Conservation (phyloP, 2,329 filamentous ascomycete species). For the Hypoxylon sp. region DNA sequence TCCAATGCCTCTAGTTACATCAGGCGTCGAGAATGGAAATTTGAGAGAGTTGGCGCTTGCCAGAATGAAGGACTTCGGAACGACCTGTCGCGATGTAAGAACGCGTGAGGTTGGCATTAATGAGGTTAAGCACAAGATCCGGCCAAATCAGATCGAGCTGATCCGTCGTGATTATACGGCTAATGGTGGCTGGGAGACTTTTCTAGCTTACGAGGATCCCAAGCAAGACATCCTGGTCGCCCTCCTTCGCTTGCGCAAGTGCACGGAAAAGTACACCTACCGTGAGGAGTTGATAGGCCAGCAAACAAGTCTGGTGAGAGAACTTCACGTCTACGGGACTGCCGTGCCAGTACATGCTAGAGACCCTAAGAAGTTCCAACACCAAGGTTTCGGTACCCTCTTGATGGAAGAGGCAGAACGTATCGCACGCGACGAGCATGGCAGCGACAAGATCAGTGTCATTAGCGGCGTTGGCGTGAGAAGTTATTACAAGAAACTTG, state of each 20-base stretch:
- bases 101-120: conserved; percentile 98
- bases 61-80: conserved; percentile 99
- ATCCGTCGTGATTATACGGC: conserved; percentile 93
- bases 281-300: conserved; percentile 88
- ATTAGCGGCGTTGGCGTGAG: conserved; percentile 98
- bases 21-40: conserved; percentile 98
- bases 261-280: conserved; percentile 92
- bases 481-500: conserved; percentile 93
- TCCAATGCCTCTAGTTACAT: conserved; percentile 99
- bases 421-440: conserved; percentile 94
- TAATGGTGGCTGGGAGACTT: conserved; percentile 98
- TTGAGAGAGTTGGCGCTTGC: conserved; percentile 92
- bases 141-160: conserved; percentile 95
- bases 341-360: conserved; percentile 97
- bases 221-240: conserved; percentile 98
- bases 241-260: conserved; percentile 89
- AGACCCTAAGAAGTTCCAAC: conserved; percentile 97
- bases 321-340: conserved; percentile 96
- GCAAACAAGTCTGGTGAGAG: conserved; percentile 91
- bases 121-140: conserved; percentile 98
- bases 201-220: conserved; percentile 96
- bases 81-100: conserved; percentile 94
- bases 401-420: conserved; percentile 98
- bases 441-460: conserved; percentile 93
- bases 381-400: conserved; percentile 95